Base-by-base conservation (phyloP, 805 yeast genomes). In the Komagataella pseudopastoris region DNA sequence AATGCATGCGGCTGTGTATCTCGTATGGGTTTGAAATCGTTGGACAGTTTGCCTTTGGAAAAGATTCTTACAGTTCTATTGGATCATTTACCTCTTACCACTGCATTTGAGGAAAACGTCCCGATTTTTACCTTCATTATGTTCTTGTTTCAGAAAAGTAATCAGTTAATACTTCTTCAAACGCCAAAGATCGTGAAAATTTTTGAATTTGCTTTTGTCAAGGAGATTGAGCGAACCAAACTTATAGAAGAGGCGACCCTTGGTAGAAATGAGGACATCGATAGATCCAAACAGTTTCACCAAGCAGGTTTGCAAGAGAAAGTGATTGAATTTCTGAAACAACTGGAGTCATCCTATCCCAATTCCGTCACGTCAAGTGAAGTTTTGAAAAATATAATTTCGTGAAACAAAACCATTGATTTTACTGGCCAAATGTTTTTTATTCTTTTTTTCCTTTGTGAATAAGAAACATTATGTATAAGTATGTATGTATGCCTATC, bases 1-100 rank as follows among this genome's bases (percentile, higher is more conserved):
- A 93, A 93, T 67, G 96, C 96, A 4, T 85, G 93, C 67, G 99
- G 99, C 47, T 93, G 98, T 77, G 96, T 90, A 53, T 90, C 96
- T 16, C 81, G 99, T 69, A 76, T 93, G 86, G 78, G 86, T 12
- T 71, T 87, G 65, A 83, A 84, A 63, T 77, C 85, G 65, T 81
- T 79, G 60, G 70, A 68, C 44, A 76, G 84, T 44, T 81, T 90
- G 58, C 97, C 97, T 54, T 68, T 88, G 57, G 80, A 76, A 54
- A 89, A 81, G 52, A 78, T 91, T 46, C 71, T 85, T 20, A 95
- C 96, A 49, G 77, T 75, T 22, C 73, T 93, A 61, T 71, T 90
- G 55, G 70, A 75, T 50, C 91, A 85, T 60, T 76, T 93, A 62
- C 99, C 99, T 50, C 77, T 93, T 63, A 78, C 81, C 63, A 81